Conservation (phyloP, 139 green algal genomes). For the Microglena sp. region DNA sequence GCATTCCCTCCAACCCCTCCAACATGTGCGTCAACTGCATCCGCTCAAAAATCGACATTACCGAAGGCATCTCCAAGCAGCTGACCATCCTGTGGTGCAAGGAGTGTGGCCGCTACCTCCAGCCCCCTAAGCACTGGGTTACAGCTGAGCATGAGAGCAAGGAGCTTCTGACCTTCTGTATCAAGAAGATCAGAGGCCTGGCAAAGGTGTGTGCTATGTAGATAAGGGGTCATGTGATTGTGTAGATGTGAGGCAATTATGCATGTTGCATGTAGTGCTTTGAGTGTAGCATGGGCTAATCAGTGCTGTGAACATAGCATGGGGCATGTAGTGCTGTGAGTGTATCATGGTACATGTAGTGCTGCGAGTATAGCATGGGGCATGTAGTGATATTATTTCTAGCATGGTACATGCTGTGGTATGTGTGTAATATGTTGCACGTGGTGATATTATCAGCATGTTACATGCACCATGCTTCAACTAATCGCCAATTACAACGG, state of each 20-base stretch:
- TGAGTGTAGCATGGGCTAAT: not conserved
- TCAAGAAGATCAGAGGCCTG: slow-evolving; percentile 89
- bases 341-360: not conserved
- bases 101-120: slow-evolving; percentile 86
- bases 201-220: slow-evolving; percentile 50
- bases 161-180: slow-evolving; percentile 94
- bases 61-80: slow-evolving; percentile 87
- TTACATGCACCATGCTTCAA: no score
- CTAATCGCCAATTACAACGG: no score
- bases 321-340: not conserved
- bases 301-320: not conserved
- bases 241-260: not conserved
- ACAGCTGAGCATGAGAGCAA: slow-evolving; percentile 83
- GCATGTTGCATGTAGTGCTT: not conserved
- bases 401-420: no score
- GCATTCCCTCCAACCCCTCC: slow-evolving; percentile 83
- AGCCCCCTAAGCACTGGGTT: slow-evolving; percentile 93
- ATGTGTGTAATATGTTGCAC: no score
- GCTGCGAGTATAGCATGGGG: no score
- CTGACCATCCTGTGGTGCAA: slow-evolving; percentile 86
- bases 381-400: no score
- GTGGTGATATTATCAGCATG: no score
- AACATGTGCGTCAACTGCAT: slow-evolving; percentile 99
- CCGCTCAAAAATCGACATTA: slow-evolving; percentile 93
- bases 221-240: not conserved